Percentiles rank a stretch among this genome's conserved stretches.
Conservation (phyloP, 306 rosid species). For the Glycine latifolia region DNA sequence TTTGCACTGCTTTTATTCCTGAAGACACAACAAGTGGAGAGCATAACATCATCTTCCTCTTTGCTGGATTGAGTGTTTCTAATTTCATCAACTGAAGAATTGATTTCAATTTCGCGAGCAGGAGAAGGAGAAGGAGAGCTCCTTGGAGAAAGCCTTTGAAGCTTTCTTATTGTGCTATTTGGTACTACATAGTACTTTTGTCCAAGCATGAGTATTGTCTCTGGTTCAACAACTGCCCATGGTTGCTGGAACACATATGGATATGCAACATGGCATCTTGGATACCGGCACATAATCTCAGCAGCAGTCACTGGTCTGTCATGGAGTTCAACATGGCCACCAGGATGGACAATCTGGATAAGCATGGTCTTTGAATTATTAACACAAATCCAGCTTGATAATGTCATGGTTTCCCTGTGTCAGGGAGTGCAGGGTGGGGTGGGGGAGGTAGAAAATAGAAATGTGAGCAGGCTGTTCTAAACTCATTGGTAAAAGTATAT, state of each 20-base stretch:
- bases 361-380: conserved; percentile 55
- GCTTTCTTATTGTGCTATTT: conserved; percentile 60
- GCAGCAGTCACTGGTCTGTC: conserved; percentile 66
- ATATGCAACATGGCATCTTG: conserved; percentile 58
- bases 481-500: conserved; percentile 36
- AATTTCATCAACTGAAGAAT: conserved; percentile 37
- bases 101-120: conserved; percentile 24
- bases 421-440: too few species aligned
- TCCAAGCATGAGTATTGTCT: conserved; percentile 65
- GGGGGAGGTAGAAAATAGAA: background rate
- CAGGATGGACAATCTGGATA: conserved; percentile 67
- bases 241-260: conserved; percentile 72
- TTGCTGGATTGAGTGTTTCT: conserved; percentile 38
- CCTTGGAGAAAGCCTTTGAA: conserved; percentile 53
- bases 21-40: conserved; percentile 48
- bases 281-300: conserved; percentile 64
- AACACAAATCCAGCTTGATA: conserved; percentile 59
- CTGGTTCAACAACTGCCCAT: conserved; percentile 74
- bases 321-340: conserved; percentile 70
- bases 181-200: conserved; percentile 77
- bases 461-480: conserved; percentile 22
- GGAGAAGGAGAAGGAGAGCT: conserved; percentile 28
- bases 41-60: conserved; percentile 47
- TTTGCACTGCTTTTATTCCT: conserved; percentile 40
- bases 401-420: conserved; percentile 45